Base-by-base conservation (phyloP, 2,329 filamentous ascomycete genomes). In the Diaporthe citriasiana region DNA sequence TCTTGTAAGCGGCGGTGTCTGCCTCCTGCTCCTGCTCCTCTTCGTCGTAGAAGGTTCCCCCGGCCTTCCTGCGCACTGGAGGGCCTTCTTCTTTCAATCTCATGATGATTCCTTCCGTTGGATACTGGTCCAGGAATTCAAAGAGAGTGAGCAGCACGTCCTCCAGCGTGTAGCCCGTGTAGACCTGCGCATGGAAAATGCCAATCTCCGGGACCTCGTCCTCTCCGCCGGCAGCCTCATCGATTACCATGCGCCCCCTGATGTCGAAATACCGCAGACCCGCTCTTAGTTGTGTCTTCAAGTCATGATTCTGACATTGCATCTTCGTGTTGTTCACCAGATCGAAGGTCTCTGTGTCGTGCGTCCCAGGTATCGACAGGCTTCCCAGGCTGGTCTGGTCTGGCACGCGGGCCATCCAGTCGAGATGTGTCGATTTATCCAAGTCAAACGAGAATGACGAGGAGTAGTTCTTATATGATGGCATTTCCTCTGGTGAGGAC, bases 191-290 rank as follows among this genome's bases (percentile, higher is more conserved):
- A 78, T 89, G 87, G 78, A 87, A 89, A 74, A 89, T 85, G 59
- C 82, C 82, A 72, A 89, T 82, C 19, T 57, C 71, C 27, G 74
- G 70, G 17, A 63, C 59, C 38, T 22, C 17, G 9, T 22, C 38
- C 47, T 42, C 63, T 13, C 50, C 35, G 40, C 82, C 78, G 76
- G 84, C 79, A 72, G 78, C 73, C 75, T 85, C 79, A 75, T 80
- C 76, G 38, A 86, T 81, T 77, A 82, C 78, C 75, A 88, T 77
- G 65, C 86, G 81, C 66, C 85, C 83, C 68, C 88, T 82, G 77
- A 89, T 84, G 77, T 89, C 86, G 70, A 88, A 81, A 83, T 89
- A 87, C 40, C 86, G 84, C 79, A 89, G 77, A 12, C 87, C 87
- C 2, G 85, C 83, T 45, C 78, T 71, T 55, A 89, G 83, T 79